Conservation (phyloP, 805 yeast species). For the Starmerella asiatica region DNA sequence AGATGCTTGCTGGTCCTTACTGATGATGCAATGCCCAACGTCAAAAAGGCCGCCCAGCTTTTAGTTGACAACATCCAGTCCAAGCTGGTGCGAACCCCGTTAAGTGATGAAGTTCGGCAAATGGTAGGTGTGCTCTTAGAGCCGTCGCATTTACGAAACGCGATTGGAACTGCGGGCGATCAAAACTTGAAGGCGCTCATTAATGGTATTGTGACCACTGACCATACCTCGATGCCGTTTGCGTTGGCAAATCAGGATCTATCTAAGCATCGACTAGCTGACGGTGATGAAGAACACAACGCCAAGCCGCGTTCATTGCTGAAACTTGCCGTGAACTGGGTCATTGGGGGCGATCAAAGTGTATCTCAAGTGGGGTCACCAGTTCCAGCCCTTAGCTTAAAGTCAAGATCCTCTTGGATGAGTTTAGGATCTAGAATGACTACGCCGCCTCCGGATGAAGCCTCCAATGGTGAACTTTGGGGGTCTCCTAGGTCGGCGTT, state of each 20-base stretch:
- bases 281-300: not conserved
- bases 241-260: not conserved
- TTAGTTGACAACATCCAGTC: conserved; percentile 61
- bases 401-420: not conserved
- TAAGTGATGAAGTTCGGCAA: conserved; percentile 50
- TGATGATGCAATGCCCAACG: conserved; percentile 80
- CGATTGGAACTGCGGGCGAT: not conserved
- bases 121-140: conserved; percentile 18
- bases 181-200: not conserved
- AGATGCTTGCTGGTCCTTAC: conserved; percentile 64
- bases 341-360: conserved; percentile 5
- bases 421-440: not conserved
- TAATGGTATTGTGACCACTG: not conserved
- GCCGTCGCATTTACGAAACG: conserved; percentile 7
- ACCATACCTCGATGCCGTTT: not conserved
- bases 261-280: no score
- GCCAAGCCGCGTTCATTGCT: conserved; percentile 1
- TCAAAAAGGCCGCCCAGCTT: conserved; percentile 54
- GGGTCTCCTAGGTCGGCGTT: not conserved
- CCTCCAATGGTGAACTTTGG: no score
- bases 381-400: not conserved
- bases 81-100: conserved; percentile 48
- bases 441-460: not conserved
- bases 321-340: conserved; percentile 8
- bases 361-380: not conserved